phyloP scores from a whole-genome alignment of 768 basidiomycete genomes.

The Suillus subaureus region DNA sequence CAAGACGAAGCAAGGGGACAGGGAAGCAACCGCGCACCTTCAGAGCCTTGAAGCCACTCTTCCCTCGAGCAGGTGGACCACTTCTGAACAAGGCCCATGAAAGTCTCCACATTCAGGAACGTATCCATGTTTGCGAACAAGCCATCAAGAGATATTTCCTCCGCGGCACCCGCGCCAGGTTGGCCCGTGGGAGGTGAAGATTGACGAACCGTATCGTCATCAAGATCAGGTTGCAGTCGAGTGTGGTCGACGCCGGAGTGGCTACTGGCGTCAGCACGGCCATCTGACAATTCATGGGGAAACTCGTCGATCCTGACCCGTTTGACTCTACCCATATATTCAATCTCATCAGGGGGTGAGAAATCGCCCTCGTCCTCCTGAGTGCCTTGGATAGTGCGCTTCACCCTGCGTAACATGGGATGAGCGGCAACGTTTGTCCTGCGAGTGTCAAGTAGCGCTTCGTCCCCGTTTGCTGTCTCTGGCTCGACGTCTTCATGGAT shows the following conservation, averaged over 20 bases:
- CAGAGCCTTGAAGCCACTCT: conserved; percentile 33
- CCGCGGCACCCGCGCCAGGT: background rate
- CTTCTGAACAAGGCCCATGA: conserved; percentile 24
- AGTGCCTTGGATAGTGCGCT: background rate
- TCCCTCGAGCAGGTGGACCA: conserved; percentile 32
- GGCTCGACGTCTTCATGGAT: conserved; percentile 1
- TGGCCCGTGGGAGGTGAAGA: background rate
- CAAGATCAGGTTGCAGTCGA: background rate
- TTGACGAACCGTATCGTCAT: background rate
- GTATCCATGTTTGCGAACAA: conserved; percentile 24
- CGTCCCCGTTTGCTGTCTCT: conserved; percentile 1
- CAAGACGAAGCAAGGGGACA: background rate
- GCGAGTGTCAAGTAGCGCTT: background rate
- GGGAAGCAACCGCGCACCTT: conserved; percentile 21
- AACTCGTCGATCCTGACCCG: background rate
- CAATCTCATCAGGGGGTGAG: background rate
- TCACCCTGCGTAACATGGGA: conserved; percentile 4
- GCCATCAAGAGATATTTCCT: conserved; percentile 14
- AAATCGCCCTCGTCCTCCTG: background rate
- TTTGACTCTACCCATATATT: background rate
- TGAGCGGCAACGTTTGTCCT: background rate
- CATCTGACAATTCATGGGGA: background rate
- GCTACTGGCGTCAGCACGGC: background rate
- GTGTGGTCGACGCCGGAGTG: background rate
- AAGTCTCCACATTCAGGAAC: conserved; percentile 24